Conservation (phyloP, 768 basidiomycete species). For the Rhizopogon vinicolor region DNA sequence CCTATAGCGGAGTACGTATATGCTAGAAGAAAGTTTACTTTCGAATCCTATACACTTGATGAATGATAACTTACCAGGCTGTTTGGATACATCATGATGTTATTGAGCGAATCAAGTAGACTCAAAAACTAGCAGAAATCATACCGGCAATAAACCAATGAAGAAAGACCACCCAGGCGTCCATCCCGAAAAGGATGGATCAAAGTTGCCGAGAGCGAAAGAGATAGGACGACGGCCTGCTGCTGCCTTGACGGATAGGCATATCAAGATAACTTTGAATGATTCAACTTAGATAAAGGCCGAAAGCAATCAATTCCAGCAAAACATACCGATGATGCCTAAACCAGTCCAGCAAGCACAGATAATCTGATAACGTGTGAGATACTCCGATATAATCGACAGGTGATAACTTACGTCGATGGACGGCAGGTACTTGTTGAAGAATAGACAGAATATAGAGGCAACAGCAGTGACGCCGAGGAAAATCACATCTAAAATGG, state of each 20-base stretch:
- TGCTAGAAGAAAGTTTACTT: slow-evolving; percentile 26
- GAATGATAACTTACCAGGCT: slow-evolving; percentile 22
- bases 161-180: slow-evolving; percentile 66
- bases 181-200: slow-evolving; percentile 64
- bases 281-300: slow-evolving; percentile 8
- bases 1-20: slow-evolving; percentile 59
- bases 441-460: slow-evolving; percentile 49
- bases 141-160: slow-evolving; percentile 55
- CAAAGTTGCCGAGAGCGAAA: slow-evolving; percentile 56
- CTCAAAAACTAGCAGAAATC: neutral
- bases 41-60: neutral
- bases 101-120: neutral
- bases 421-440: slow-evolving; percentile 44
- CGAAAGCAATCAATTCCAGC: neutral
- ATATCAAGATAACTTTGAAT: slow-evolving; percentile 47
- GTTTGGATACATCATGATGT: neutral
- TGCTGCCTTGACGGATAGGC: slow-evolving; percentile 53
- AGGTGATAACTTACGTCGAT: slow-evolving; percentile 38
- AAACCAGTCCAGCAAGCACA: slow-evolving; percentile 62
- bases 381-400: neutral
- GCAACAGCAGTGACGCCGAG: slow-evolving; percentile 46
- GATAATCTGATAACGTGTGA: slow-evolving; percentile 35
- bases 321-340: slow-evolving; percentile 42
- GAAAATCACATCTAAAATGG: slow-evolving; percentile 45
- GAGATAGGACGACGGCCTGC: slow-evolving; percentile 48